Evolutionary conservation across 352 stramenopile species (phyloP).

Genomic region (Phytophthora agathidicida): DNA sequence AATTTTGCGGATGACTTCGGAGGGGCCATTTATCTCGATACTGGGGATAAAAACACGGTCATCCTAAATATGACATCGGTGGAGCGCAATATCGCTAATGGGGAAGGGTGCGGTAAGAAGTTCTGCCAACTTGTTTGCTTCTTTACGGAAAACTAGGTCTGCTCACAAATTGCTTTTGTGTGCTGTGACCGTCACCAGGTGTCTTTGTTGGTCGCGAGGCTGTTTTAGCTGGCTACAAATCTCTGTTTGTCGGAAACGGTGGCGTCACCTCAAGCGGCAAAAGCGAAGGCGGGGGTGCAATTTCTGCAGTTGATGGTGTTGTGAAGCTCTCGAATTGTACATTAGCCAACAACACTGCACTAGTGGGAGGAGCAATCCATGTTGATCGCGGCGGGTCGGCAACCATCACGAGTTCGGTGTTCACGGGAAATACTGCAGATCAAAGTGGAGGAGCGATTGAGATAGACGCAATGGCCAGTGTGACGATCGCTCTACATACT

Average conservation of each 20-base stretch:
- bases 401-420: constrained; percentile 26
- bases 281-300: constrained; percentile 59
- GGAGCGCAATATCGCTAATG: constrained; percentile 46
- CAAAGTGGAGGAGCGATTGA: constrained; percentile 50
- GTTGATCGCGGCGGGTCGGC: constrained; percentile 41
- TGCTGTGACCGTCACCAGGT: constrained; percentile 20
- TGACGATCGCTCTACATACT: constrained; percentile 17
- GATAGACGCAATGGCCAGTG: constrained; percentile 16
- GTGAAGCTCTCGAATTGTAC: constrained; percentile 37
- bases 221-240: constrained; percentile 19
- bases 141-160: neutral
- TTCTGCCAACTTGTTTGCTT: neutral
- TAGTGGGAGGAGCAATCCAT: constrained; percentile 49
- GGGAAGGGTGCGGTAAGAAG: constrained; percentile 49
- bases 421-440: constrained; percentile 55
- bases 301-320: constrained; percentile 46
- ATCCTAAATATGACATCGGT: constrained; percentile 36
- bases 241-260: constrained; percentile 46
- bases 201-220: constrained; percentile 61
- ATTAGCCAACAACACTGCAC: constrained; percentile 58
- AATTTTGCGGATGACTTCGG: constrained; percentile 69
- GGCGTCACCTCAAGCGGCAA: constrained; percentile 54
- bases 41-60: constrained; percentile 43
- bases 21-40: constrained; percentile 62
- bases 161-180: neutral